phyloP scores from a whole-genome alignment of 768 basidiomycete genomes.

The Boletus rufocinnamomeus region DNA sequence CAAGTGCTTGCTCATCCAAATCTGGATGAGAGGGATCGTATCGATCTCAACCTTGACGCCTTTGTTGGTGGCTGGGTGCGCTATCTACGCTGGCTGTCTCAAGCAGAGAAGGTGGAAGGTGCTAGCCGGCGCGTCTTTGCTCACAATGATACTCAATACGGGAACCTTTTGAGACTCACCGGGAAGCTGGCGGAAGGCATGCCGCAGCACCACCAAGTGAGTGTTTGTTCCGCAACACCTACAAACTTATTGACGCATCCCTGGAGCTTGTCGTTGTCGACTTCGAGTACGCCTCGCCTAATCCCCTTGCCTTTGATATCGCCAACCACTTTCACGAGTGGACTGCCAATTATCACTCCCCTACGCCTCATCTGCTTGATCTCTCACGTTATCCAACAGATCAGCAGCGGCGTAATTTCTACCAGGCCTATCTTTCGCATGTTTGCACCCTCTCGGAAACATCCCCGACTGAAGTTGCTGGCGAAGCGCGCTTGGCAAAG shows the following conservation, averaged over 20 bases:
- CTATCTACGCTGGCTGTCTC: conserved; percentile 71
- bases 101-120: conserved; percentile 56
- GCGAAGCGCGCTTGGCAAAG: conserved; percentile 49
- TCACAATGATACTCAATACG: conserved; percentile 97
- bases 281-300: conserved; percentile 95
- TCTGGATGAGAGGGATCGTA: conserved; percentile 46
- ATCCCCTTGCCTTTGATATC: conserved; percentile 93
- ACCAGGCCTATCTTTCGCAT: conserved; percentile 75
- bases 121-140: conserved; percentile 73
- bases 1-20: conserved; percentile 69
- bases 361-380: conserved; percentile 67
- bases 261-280: conserved; percentile 89
- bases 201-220: conserved; percentile 77
- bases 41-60: conserved; percentile 60
- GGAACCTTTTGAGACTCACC: conserved; percentile 81
- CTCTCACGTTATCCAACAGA: conserved; percentile 67
- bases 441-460: conserved; percentile 33
- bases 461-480: conserved; percentile 25
- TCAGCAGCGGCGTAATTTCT: conserved; percentile 80
- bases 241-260: conserved; percentile 16
- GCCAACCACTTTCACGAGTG: conserved; percentile 98
- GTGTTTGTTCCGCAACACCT: conserved; percentile 22
- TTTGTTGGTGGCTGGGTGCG: conserved; percentile 66
- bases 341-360: conserved; percentile 85
- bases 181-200: conserved; percentile 47